Evolutionary conservation across 495 filamentous ascomycete genomes (phyloP).

Genomic region (Pyronema domesticum): DNA sequence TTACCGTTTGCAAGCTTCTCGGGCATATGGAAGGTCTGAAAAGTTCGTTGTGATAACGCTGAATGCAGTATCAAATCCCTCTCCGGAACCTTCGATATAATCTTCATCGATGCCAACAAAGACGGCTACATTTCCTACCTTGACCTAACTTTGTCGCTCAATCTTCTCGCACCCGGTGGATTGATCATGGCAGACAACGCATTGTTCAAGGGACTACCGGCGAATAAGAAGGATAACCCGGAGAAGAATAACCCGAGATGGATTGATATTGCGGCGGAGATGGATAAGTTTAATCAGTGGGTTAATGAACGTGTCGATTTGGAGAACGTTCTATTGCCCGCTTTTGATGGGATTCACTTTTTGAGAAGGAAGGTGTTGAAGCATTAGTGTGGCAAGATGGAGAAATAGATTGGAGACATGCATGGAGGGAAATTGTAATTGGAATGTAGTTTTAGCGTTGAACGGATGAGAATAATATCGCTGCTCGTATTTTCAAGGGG

Average conservation of each 20-base stretch:
- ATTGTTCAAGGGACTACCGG: conserved; percentile 5
- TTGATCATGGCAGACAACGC: conserved; percentile 25
- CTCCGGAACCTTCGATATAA: conserved; percentile 20
- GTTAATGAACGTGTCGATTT: conserved; percentile 19
- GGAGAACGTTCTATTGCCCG: conserved; percentile 23
- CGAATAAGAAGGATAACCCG: conserved; percentile 3
- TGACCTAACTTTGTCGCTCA: conserved; percentile 10
- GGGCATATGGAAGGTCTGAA: no score
- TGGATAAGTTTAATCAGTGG: conserved; percentile 22
- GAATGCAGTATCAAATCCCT: conserved; percentile 13
- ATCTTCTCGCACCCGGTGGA: conserved; percentile 20
- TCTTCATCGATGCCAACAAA: conserved; percentile 26
- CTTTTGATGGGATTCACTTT: conserved; percentile 26
- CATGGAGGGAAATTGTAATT: no score
- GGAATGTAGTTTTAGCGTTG: no score
- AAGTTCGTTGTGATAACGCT: no score
- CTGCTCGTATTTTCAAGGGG: no score
- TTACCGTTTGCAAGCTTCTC: conserved; percentile 2
- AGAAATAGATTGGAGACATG: not conserved
- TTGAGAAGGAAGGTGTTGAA: conserved; percentile 15
- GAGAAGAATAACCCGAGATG: conserved; percentile 4
- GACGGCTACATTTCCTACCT: conserved; percentile 18
- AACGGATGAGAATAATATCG: no score
- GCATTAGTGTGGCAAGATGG: not conserved
- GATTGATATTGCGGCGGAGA: conserved; percentile 4